These are phyloP conservation scores for Fusarium palustre DNA, from an alignment of 2,329 filamentous ascomycete species.

Conservation along the genomic window DNA sequence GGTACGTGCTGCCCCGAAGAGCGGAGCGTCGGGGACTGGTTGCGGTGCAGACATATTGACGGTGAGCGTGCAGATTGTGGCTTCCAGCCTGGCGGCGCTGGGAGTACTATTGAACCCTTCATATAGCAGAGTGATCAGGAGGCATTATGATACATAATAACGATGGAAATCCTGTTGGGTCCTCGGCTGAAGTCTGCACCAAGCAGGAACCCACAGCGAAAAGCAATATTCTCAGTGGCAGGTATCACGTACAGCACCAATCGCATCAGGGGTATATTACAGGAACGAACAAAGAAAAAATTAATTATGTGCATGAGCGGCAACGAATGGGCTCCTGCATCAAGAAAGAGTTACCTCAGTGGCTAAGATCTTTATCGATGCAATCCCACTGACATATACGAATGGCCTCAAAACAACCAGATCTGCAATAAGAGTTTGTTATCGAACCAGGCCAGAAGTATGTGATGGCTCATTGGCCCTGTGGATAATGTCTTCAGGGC, in stretches of 20 bases:
- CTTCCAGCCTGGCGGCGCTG: neutral
- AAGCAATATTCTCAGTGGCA: neutral
- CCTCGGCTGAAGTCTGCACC: neutral
- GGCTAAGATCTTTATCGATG: neutral
- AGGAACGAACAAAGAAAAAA: neutral
- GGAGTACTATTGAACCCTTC: neutral
- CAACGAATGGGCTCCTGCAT: neutral
- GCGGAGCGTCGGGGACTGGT: constrained; percentile 15
- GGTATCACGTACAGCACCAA: neutral
- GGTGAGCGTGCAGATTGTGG: neutral
- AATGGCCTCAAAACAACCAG: neutral
- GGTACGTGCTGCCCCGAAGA: constrained; percentile 11
- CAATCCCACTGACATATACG: neutral
- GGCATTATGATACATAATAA: constrained; percentile 2
- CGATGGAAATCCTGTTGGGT: neutral
- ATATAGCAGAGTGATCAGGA: neutral
- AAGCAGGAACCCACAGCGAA: neutral
- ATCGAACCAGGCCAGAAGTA: neutral
- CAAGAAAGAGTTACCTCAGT: neutral
- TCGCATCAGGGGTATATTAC: neutral
- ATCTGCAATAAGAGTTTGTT: neutral
- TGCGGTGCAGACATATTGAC: constrained; percentile 15
- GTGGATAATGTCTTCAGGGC: neutral
- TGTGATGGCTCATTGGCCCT: neutral
- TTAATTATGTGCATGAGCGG: neutral